Evolutionary conservation across 1,284 basidiomycete species (phyloP).

Genomic region (Austropuccinia psidii): DNA sequence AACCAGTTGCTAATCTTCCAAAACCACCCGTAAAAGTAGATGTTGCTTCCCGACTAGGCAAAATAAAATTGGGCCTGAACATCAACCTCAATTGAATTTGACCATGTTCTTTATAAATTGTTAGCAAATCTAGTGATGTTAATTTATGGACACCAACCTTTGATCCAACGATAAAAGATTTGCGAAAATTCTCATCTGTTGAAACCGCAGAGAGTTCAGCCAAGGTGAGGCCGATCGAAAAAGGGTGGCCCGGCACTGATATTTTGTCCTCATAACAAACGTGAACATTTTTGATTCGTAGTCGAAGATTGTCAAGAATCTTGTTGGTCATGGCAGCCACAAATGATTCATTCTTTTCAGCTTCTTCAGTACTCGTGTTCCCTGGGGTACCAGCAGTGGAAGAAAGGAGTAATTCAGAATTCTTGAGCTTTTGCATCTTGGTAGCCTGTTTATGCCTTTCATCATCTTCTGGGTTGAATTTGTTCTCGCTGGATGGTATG

Average conservation of each 20-base stretch:
- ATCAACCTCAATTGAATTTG: constrained; percentile 63
- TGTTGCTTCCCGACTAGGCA: constrained; percentile 43
- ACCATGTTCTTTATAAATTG: constrained; percentile 68
- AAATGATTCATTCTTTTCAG: constrained; percentile 70
- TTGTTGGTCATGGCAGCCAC: constrained; percentile 78
- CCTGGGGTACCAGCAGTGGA: not conserved
- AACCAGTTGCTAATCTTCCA: constrained; percentile 58
- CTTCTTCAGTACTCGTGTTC: constrained; percentile 64
- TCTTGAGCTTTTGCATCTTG: constrained; percentile 36
- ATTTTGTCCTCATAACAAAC: constrained; percentile 92
- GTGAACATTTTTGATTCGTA: constrained; percentile 90
- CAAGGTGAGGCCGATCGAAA: constrained; percentile 86
- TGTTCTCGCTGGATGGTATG: constrained; percentile 27
- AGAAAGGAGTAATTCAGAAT: constrained; percentile 31
- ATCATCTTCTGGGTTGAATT: constrained; percentile 36
- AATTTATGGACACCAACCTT: constrained; percentile 89
- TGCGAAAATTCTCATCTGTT: constrained; percentile 80
- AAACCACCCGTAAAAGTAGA: constrained; percentile 61
- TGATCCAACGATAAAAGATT: constrained; percentile 90
- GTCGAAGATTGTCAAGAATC: constrained; percentile 92
- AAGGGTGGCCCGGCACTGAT: constrained; percentile 93
- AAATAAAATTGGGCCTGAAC: constrained; percentile 64
- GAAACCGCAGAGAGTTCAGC: constrained; percentile 88
- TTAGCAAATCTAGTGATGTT: constrained; percentile 75
- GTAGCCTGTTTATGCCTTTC: constrained; percentile 33